These are phyloP conservation scores for Suaeda aralocaspica DNA, from an alignment of 148 eudicot species.

Conservation along the genomic window DNA sequence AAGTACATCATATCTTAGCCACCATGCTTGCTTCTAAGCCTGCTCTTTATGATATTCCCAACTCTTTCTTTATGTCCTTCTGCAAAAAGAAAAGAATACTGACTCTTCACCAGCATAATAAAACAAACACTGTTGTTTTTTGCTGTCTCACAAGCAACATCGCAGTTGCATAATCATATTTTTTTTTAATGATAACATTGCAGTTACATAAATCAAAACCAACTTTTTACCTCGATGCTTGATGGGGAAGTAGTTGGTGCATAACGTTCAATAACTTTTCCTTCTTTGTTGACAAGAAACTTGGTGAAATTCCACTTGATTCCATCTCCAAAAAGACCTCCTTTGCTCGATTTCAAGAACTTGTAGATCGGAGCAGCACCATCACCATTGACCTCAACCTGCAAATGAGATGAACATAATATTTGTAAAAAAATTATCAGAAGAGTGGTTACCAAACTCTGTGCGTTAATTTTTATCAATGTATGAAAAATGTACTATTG, in stretches of 20 bases:
- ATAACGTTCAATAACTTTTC: constrained; percentile 77
- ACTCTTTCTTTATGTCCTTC: constrained; percentile 75
- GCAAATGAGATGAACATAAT: background rate
- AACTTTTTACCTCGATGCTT: constrained; percentile 70
- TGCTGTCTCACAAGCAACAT: too few species aligned
- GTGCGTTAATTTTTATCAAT: background rate
- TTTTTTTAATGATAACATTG: background rate
- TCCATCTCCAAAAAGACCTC: constrained; percentile 67
- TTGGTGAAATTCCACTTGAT: constrained; percentile 91
- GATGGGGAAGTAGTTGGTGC: constrained; percentile 89
- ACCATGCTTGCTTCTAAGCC: background rate
- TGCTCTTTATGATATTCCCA: constrained; percentile 29
- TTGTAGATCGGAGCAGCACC: constrained; percentile 69
- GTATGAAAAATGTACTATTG: background rate
- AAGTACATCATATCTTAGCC: constrained; percentile 9
- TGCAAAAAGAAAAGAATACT: constrained; percentile 25
- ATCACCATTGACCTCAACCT: constrained; percentile 86
- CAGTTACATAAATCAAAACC: background rate
- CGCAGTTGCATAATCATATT: too few species aligned
- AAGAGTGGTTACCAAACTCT: too few species aligned
- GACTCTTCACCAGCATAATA: background rate
- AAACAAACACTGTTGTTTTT: background rate
- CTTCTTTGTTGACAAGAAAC: constrained; percentile 68
- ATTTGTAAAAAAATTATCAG: too few species aligned
- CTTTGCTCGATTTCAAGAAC: constrained; percentile 65